Conservation (phyloP, 2,329 filamentous ascomycete species). For the Colletotrichum sp. region DNA sequence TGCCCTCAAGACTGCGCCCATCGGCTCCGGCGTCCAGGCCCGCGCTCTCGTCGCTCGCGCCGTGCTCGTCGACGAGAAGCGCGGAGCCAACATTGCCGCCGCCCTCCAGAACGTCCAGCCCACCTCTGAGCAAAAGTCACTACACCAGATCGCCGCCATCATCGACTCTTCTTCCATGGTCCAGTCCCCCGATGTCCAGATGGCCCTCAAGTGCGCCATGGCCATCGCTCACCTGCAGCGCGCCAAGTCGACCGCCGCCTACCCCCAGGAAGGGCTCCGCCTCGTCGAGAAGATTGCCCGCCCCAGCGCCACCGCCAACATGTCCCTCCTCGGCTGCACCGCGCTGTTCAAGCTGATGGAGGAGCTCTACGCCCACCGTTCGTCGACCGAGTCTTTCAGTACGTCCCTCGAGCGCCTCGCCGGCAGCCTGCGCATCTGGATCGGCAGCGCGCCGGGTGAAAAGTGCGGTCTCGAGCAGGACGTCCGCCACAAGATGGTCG, state of each 20-base stretch:
- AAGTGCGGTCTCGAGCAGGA: conserved; percentile 55
- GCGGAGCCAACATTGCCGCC: conserved; percentile 60
- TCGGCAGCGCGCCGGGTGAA: conserved; percentile 57
- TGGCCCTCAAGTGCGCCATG: conserved; percentile 65
- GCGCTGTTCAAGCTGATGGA: conserved; percentile 65
- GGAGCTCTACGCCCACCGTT: conserved; percentile 51
- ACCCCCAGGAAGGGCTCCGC: conserved; percentile 47
- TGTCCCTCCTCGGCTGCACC: conserved; percentile 65
- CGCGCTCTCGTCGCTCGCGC: conserved; percentile 66
- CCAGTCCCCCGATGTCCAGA: conserved; percentile 56
- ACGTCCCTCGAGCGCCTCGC: conserved; percentile 61
- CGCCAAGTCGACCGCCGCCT: conserved; percentile 38
- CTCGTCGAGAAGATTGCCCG: conserved; percentile 57
- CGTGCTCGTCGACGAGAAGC: conserved; percentile 58
- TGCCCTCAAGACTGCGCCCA: conserved; percentile 76
- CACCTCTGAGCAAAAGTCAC: conserved; percentile 37
- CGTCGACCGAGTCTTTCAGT: conserved; percentile 52
- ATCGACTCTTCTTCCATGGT: conserved; percentile 51
- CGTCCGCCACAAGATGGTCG: conserved; percentile 59
- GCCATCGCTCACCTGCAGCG: conserved; percentile 63
- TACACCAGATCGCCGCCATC: conserved; percentile 39
- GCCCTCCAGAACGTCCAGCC: conserved; percentile 59
- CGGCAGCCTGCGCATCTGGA: conserved; percentile 65
- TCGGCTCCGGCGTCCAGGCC: conserved; percentile 74
- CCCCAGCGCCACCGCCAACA: conserved; percentile 42